Percentiles rank a stretch among this genome's conserved stretches.
phyloP scores from a whole-genome alignment of 257 asterid species.

The Penstemon newberryi region DNA sequence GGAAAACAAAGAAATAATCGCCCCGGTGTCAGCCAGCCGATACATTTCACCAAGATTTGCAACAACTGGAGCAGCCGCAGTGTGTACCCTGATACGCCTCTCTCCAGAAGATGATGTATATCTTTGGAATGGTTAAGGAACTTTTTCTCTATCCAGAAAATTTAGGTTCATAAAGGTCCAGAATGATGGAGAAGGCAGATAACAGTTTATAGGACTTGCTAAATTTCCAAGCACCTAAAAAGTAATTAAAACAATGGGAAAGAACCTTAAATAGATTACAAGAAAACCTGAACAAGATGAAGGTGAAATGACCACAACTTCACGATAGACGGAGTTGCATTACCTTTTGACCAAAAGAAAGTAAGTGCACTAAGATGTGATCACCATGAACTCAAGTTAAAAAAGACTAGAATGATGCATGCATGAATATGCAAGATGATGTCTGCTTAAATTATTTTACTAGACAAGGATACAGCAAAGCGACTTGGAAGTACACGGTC shows the following conservation, averaged over 20 bases:
- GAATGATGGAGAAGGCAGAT: not conserved
- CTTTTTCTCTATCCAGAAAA: slow-evolving; percentile 6
- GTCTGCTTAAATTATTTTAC: slow-evolving; percentile 9
- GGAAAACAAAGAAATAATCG: slow-evolving; percentile 72
- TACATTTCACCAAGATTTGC: slow-evolving; percentile 91
- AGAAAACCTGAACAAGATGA: slow-evolving; percentile 2
- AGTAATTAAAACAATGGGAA: not conserved
- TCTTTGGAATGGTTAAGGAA: slow-evolving; percentile 62
- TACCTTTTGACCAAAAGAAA: slow-evolving; percentile 19
- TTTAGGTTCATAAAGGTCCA: not conserved
- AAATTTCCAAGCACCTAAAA: slow-evolving; percentile 9
- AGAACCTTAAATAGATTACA: slow-evolving; percentile 11
- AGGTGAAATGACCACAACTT: not conserved
- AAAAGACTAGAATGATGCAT: slow-evolving; percentile 1
- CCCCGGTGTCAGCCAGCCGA: slow-evolving; percentile 94
- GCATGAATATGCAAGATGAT: slow-evolving; percentile 21
- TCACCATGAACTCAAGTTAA: slow-evolving; percentile 10
- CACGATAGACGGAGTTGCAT: not conserved
- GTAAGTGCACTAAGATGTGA: slow-evolving; percentile 18
- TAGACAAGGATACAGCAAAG: slow-evolving; percentile 85
- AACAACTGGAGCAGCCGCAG: slow-evolving; percentile 97
- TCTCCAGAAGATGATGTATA: slow-evolving; percentile 98
- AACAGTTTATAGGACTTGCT: not conserved
- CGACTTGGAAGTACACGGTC: slow-evolving; percentile 91
- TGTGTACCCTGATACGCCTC: slow-evolving; percentile 96